phyloP scores from a whole-genome alignment of 495 filamentous ascomycete genomes.

The Penicillium silybi region DNA sequence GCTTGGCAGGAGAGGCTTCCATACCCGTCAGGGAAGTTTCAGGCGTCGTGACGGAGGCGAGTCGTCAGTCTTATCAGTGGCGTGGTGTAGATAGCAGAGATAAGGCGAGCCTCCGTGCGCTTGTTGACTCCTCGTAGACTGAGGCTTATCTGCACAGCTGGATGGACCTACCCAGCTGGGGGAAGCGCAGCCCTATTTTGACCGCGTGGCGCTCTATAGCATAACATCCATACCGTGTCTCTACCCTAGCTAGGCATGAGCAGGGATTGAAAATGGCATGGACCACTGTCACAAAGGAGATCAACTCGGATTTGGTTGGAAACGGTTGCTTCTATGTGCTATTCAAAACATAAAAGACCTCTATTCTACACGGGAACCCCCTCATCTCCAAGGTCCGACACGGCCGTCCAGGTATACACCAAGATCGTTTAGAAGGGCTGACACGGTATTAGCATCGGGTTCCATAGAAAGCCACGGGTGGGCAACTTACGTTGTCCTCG shows the following conservation, averaged over 20 bases:
- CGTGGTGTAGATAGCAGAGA: conserved; percentile 12
- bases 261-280: background rate
- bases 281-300: conserved; percentile 3
- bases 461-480: background rate
- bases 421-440: conserved; percentile 43
- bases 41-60: conserved; percentile 18
- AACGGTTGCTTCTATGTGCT: conserved; percentile 36
- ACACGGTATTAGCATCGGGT: conserved; percentile 18
- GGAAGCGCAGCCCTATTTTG: background rate
- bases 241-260: background rate
- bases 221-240: background rate
- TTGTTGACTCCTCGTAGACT: background rate
- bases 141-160: conserved; percentile 16
- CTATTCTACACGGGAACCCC: conserved; percentile 18
- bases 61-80: conserved; percentile 2
- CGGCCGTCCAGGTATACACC: conserved; percentile 7
- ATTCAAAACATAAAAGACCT: conserved; percentile 26
- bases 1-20: conserved; percentile 18
- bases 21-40: conserved; percentile 31
- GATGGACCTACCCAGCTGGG: conserved; percentile 15
- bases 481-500: conserved; percentile 57
- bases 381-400: conserved; percentile 5
- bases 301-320: conserved; percentile 7
- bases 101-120: conserved; percentile 5
- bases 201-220: background rate